Percentiles rank a stretch among this genome's conserved stretches.
Evolutionary conservation across 225 moss, liverwort and hornwort species (phyloP).

Genomic region (Bryum argenteum): DNA sequence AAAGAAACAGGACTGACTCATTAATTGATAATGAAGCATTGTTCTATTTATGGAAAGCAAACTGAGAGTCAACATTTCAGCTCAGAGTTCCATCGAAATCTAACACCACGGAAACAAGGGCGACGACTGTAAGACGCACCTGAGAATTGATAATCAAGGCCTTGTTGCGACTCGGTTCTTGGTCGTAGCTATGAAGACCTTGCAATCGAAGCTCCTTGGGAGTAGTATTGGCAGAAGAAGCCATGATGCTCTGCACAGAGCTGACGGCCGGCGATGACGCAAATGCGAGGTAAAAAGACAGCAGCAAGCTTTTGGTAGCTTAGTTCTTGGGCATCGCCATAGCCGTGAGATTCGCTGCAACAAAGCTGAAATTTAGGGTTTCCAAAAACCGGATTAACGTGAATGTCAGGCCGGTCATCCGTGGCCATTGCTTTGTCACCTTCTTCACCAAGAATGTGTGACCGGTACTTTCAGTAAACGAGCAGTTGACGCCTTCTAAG

Average conservation of each 20-base stretch:
- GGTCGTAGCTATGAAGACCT: conserved; percentile 53
- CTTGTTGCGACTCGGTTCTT: conserved; percentile 56
- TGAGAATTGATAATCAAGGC: conserved; percentile 58
- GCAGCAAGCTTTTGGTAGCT: not conserved
- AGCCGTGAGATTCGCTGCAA: not conserved
- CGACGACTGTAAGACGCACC: conserved; percentile 26
- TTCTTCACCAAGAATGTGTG: no score
- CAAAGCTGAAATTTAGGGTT: not conserved
- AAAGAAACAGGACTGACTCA: not conserved
- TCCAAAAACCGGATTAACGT: not conserved
- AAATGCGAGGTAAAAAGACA: not conserved
- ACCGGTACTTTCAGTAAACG: no score
- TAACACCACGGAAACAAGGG: not conserved
- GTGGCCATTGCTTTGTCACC: no score
- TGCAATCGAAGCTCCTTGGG: conserved; percentile 31
- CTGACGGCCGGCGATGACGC: not conserved
- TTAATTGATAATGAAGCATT: not conserved
- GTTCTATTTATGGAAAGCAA: not conserved
- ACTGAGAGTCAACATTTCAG: not conserved
- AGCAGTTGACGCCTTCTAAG: no score
- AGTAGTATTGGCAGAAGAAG: not conserved
- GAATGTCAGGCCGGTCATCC: not conserved
- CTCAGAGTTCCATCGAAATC: not conserved
- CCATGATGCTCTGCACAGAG: conserved; percentile 23
- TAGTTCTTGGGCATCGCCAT: not conserved